Percentiles rank a stretch among this genome's conserved stretches.
Evolutionary conservation across 2,329 filamentous ascomycete genomes (phyloP).

Genomic region (Nemania bipapillata): DNA sequence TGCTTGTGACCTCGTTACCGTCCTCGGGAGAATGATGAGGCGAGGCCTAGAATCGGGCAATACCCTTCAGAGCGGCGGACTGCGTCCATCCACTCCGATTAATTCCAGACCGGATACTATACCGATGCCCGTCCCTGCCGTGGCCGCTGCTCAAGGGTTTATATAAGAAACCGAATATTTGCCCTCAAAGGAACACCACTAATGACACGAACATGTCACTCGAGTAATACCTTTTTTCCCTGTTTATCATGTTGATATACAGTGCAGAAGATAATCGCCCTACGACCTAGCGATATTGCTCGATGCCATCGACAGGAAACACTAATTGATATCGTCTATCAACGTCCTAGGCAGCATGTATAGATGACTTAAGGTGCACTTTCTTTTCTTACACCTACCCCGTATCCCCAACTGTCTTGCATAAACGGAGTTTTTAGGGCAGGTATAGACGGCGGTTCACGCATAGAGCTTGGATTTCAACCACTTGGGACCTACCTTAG

Average conservation of each 20-base stretch:
- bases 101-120: conserved; percentile 40
- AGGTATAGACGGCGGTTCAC: conserved; percentile 23
- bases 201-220: background rate
- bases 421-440: conserved; percentile 30
- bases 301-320: background rate
- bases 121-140: conserved; percentile 39
- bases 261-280: background rate
- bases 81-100: conserved; percentile 37
- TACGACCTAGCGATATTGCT: background rate
- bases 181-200: background rate
- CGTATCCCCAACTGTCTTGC: conserved; percentile 16
- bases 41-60: conserved; percentile 64
- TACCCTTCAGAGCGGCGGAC: conserved; percentile 29
- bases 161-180: conserved; percentile 39
- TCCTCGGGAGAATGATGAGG: conserved; percentile 89
- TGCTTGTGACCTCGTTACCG: conserved; percentile 85
- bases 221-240: background rate
- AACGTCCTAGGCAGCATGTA: background rate
- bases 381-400: background rate
- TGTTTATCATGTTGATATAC: background rate
- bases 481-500: background rate
- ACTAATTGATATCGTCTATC: background rate
- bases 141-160: conserved; percentile 41
- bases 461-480: conserved; percentile 30
- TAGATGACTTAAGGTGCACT: background rate